phyloP scores from a whole-genome alignment of 495 filamentous ascomycete species.

The Neurospora sp. region DNA sequence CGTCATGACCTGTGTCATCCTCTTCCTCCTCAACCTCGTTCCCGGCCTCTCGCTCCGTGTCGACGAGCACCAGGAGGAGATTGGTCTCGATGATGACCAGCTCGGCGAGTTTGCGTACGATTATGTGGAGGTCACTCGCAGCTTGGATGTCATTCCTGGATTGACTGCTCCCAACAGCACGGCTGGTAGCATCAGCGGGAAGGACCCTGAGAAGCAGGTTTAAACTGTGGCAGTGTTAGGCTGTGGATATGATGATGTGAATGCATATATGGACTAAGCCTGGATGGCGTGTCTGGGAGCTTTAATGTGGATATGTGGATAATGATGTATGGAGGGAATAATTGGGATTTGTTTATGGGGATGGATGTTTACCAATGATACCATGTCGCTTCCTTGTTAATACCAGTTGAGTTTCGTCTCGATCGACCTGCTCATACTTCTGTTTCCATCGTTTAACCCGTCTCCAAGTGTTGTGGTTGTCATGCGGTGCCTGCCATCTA shows the following conservation, averaged over 20 bases:
- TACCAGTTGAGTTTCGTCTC: background rate
- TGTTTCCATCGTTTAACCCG: background rate
- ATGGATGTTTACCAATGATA: background rate
- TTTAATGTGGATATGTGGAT: background rate
- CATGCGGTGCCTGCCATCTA: background rate
- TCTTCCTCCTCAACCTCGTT: constrained; percentile 82
- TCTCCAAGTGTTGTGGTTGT: background rate
- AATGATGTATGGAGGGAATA: background rate
- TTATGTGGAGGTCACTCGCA: constrained; percentile 87
- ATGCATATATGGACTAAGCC: background rate
- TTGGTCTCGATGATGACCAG: constrained; percentile 91
- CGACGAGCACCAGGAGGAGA: constrained; percentile 74
- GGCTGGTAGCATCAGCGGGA: constrained; percentile 16
- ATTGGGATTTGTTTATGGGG: background rate
- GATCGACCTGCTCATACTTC: background rate
- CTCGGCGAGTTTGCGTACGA: constrained; percentile 99
- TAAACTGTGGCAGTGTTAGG: background rate
- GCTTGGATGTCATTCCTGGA: constrained; percentile 38
- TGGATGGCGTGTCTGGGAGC: background rate
- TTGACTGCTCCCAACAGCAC: constrained; percentile 10
- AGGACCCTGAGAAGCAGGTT: constrained; percentile 12
- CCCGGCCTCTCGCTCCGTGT: constrained; percentile 79
- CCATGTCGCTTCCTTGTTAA: background rate
- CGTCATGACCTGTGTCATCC: constrained; percentile 76
- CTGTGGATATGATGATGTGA: background rate